Conservation (phyloP, 345 rosid genomes). For the Crucihimalaya himalaica region DNA sequence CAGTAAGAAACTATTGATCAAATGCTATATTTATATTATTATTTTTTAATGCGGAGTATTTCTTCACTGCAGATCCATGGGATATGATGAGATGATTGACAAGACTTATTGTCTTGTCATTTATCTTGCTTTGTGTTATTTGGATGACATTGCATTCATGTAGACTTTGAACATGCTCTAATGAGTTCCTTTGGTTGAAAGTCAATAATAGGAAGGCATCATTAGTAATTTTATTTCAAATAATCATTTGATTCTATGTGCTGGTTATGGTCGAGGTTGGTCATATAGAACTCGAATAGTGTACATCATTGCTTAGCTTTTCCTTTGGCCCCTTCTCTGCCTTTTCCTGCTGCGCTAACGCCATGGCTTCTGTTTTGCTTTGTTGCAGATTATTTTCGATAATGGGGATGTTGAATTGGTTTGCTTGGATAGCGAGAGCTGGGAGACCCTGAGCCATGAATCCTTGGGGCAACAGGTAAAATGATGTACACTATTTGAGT, state of each 20-base stretch:
- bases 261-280: slow-evolving; percentile 6
- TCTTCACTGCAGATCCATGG: slow-evolving; percentile 13
- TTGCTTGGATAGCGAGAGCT: slow-evolving; percentile 54
- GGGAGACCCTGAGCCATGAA: slow-evolving; percentile 48
- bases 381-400: slow-evolving; percentile 52
- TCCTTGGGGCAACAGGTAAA: slow-evolving; percentile 51
- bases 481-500: no score
- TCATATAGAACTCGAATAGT: background rate
- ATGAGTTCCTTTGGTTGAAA: slow-evolving; percentile 8
- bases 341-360: background rate
- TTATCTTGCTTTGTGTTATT: background rate
- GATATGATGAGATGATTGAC: slow-evolving; percentile 2
- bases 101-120: background rate
- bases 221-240: slow-evolving; percentile 1
- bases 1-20: background rate
- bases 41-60: background rate
- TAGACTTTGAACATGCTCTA: slow-evolving; percentile 8
- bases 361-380: slow-evolving; percentile 8
- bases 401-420: slow-evolving; percentile 53
- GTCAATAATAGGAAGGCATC: slow-evolving; percentile 5
- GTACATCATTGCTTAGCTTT: slow-evolving; percentile 6
- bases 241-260: background rate
- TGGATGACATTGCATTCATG: slow-evolving; percentile 1
- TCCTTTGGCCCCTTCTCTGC: slow-evolving; percentile 3
- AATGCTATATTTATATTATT: background rate